Base-by-base conservation (phyloP, 257 asterid genomes). In the Nicotiana undulata region DNA sequence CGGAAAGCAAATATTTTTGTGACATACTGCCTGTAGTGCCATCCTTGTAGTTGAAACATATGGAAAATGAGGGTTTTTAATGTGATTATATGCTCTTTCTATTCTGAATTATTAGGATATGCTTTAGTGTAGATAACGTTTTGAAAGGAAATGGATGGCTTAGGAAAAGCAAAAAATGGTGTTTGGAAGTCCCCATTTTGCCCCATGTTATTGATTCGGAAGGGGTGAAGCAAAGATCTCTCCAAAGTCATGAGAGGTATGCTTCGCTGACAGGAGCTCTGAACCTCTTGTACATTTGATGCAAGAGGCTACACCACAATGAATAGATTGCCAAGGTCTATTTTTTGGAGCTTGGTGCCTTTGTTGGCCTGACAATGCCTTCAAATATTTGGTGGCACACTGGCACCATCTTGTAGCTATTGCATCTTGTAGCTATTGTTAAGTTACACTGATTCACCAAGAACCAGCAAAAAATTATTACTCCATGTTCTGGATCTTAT, bases 81-180 rank as follows among this genome's bases (percentile, higher is more conserved):
- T 44, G 77, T 12, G 59, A 44, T 70, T 70, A 22, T 44, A 17
- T 22, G 34, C 22, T 70, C 77, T 44, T 49, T 13, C 55, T 70
- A 20, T 70, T 70, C 59, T 70, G 77, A 61, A 70, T 70, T 70
- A 44, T 40, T 22, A 70, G 77, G 77, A 70, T 70, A 44, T 70
- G 59, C 1, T 70, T 56, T 70, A 13, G 59, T 70, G 3, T 70
- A 6, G 34, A 44, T 12, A 12, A 44, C 44, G 67, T 12, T 70
- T 68, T 44, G 59, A 70, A 40, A 12, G 20, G 59, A 44, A 31
- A 70, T 44, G 77, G 77, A 22, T 70, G 77, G 58, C 77, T 70
- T 37, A 70, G 34, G 34, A 44, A 40, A 40, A 31, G 16, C 1
- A 70, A 70, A 70, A 20, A 2, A 40, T 44, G 22, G 22, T 70